Conservation (phyloP, 2,329 filamentous ascomycete species). For the Monosporascus sp. region DNA sequence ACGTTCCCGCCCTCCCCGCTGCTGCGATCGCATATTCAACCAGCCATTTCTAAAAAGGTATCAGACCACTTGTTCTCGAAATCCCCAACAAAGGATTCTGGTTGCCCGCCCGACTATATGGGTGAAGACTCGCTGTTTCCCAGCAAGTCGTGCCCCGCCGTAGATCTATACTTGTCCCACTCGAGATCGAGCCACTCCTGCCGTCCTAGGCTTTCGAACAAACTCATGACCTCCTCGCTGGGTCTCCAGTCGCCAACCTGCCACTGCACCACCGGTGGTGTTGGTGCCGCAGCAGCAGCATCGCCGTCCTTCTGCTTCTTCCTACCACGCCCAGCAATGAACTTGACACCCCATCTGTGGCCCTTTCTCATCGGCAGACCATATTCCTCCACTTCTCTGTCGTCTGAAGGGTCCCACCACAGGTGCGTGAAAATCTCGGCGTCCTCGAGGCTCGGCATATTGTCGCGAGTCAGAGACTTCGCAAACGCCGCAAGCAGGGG, state of each 20-base stretch:
- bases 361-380: not conserved
- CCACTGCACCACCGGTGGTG: slow-evolving; percentile 13
- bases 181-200: slow-evolving; percentile 17
- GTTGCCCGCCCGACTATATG: no score
- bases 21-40: no score
- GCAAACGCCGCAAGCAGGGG: slow-evolving; percentile 19
- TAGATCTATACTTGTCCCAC: not conserved
- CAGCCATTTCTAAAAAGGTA: no score
- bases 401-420: slow-evolving; percentile 15
- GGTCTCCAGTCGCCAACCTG: slow-evolving; percentile 21
- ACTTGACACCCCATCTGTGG: slow-evolving; percentile 17
- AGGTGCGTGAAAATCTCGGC: slow-evolving; percentile 19
- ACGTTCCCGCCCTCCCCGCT: no score
- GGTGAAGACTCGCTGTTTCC: no score
- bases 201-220: slow-evolving; percentile 14
- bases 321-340: slow-evolving; percentile 7
- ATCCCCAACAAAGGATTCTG: no score
- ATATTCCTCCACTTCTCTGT: slow-evolving; percentile 3
- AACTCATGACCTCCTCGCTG: slow-evolving; percentile 8
- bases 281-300: not conserved
- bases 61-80: no score
- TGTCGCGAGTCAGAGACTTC: slow-evolving; percentile 6
- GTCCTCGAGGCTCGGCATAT: slow-evolving; percentile 17
- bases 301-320: slow-evolving; percentile 2
- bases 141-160: no score